phyloP scores from a whole-genome alignment of 192 early-diverging fungal species.

The Coemansia nantahalensis region DNA sequence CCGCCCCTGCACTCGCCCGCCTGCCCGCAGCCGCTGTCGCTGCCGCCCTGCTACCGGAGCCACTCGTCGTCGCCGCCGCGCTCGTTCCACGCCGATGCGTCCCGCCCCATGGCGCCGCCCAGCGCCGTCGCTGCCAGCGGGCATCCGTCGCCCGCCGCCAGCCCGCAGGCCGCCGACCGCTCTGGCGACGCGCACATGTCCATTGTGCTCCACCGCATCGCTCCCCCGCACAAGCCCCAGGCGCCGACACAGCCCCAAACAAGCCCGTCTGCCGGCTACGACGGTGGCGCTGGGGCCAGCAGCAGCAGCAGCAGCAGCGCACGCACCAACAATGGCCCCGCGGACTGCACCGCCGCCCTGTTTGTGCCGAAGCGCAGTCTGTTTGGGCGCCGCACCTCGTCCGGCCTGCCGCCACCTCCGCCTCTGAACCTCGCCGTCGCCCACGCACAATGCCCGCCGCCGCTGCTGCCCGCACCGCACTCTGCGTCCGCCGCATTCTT shows the following conservation, averaged over 20 bases:
- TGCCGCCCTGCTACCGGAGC: slow-evolving; percentile 19
- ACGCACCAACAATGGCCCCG: slow-evolving; percentile 4
- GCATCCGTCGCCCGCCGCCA: background rate
- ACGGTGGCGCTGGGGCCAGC: slow-evolving; percentile 2
- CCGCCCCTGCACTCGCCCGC: background rate
- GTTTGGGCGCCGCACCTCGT: slow-evolving; percentile 42
- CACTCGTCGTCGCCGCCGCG: slow-evolving; percentile 31
- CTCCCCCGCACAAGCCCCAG: slow-evolving; percentile 4
- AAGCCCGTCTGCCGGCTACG: background rate
- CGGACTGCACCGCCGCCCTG: slow-evolving; percentile 11
- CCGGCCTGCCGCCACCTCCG: slow-evolving; percentile 40
- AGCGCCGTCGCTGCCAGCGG: background rate
- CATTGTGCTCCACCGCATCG: slow-evolving; percentile 10
- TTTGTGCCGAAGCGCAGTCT: slow-evolving; percentile 42
- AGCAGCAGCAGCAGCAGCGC: slow-evolving; percentile 7
- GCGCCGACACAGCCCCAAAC: slow-evolving; percentile 5
- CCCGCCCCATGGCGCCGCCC: no score
- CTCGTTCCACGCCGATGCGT: slow-evolving; percentile 2
- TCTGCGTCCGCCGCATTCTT: slow-evolving; percentile 27
- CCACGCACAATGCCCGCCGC: slow-evolving; percentile 32
- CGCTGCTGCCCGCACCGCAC: slow-evolving; percentile 28
- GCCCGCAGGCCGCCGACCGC: background rate
- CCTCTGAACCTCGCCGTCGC: slow-evolving; percentile 44
- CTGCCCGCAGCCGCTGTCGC: background rate
- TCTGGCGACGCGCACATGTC: slow-evolving; percentile 10